Percentiles rank a stretch among this genome's conserved stretches.
Evolutionary conservation across 2,329 filamentous ascomycete species (phyloP).

Genomic region (Metarhizium guizhouense): DNA sequence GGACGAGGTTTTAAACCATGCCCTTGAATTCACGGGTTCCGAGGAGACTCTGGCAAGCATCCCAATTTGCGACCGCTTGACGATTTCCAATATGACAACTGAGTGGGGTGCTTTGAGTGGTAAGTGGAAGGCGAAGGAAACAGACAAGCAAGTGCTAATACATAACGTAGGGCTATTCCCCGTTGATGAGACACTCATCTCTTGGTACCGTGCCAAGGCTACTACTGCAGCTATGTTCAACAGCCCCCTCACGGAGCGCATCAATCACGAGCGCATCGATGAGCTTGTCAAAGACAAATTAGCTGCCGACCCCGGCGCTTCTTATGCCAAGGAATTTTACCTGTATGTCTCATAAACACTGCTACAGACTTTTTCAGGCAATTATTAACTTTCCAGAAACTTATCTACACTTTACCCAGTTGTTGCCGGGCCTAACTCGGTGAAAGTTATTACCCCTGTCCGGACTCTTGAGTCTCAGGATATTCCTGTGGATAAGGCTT

Average conservation of each 20-base stretch:
- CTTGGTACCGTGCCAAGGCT: slow-evolving; percentile 71
- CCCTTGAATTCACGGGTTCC: slow-evolving; percentile 77
- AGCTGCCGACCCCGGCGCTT: slow-evolving; percentile 63
- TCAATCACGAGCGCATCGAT: slow-evolving; percentile 67
- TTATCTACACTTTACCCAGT: slow-evolving; percentile 77
- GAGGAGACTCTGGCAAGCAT: slow-evolving; percentile 54
- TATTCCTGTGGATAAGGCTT: no score
- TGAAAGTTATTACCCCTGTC: slow-evolving; percentile 77
- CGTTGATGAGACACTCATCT: slow-evolving; percentile 61
- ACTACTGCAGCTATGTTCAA: slow-evolving; percentile 56
- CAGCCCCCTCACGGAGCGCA: slow-evolving; percentile 41
- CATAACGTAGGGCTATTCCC: slow-evolving; percentile 46
- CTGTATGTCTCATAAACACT: slow-evolving; percentile 26
- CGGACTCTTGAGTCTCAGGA: slow-evolving; percentile 42
- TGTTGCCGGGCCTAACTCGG: slow-evolving; percentile 80
- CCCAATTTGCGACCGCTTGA: slow-evolving; percentile 62
- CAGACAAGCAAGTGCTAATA: background rate
- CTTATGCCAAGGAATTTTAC: slow-evolving; percentile 76
- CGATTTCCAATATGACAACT: slow-evolving; percentile 73
- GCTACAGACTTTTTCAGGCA: no score
- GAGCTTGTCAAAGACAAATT: slow-evolving; percentile 59
- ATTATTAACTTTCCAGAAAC: slow-evolving; percentile 29
- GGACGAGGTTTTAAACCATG: slow-evolving; percentile 84
- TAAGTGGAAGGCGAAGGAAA: background rate
- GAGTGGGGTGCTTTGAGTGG: slow-evolving; percentile 63